Evolutionary conservation across 169 alveolate species (phyloP).

Genomic region (Besnoitia besnoiti): DNA sequence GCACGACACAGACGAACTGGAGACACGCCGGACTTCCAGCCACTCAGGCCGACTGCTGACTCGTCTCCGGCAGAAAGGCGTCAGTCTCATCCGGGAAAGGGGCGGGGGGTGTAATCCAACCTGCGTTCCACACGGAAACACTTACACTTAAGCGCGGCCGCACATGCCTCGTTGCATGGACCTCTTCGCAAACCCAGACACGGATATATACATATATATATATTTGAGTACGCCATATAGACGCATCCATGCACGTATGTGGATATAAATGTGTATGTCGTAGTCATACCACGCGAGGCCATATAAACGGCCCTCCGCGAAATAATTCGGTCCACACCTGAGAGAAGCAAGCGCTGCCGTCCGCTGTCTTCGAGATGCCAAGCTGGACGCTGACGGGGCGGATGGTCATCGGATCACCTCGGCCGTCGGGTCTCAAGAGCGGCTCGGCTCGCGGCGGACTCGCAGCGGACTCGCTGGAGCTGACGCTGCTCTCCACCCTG

Average conservation of each 20-base stretch:
- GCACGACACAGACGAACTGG: no score
- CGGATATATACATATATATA: not conserved
- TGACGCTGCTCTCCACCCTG: no score
- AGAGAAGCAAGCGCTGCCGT: not conserved
- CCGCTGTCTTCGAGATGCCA: not conserved
- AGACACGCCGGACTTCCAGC: no score
- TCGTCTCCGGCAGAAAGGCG: no score
- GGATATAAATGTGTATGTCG: no score
- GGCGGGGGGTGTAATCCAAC: no score
- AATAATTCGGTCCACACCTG: not conserved
- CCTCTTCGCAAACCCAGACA: not conserved
- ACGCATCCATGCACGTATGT: no score
- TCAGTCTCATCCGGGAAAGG: no score
- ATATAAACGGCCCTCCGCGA: not conserved
- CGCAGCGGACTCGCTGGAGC: no score
- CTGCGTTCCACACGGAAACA: no score
- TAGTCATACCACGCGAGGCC: not conserved
- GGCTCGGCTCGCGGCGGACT: not conserved
- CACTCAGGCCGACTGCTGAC: no score
- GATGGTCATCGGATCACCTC: not conserved
- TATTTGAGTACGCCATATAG: not conserved
- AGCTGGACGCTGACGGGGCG: not conserved
- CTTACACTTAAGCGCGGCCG: not conserved
- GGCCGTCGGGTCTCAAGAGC: constrained; percentile 13
- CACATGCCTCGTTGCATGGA: not conserved